phyloP scores from a whole-genome alignment of 495 filamentous ascomycete species.

The Sordaria brevicollis region DNA sequence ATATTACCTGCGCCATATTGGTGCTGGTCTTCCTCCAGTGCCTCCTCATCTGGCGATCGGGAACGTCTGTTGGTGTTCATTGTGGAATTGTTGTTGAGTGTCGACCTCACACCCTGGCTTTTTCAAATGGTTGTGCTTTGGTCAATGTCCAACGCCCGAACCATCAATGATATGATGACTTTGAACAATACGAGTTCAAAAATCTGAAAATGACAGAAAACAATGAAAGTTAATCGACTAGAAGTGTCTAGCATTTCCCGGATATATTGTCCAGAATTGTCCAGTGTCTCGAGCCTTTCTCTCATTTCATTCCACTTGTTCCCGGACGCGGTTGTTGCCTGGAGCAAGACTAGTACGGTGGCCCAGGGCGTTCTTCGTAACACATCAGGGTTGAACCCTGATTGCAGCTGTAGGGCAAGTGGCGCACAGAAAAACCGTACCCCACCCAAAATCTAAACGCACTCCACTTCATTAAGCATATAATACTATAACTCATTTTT shows the following conservation, averaged over 20 bases:
- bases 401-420: no score
- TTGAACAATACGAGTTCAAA: background rate
- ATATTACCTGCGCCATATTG: slow-evolving; percentile 36
- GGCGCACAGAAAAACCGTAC: no score
- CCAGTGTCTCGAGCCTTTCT: background rate
- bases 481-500: no score
- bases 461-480: no score
- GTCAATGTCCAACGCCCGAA: background rate
- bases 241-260: background rate
- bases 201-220: background rate
- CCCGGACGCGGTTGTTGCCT: background rate
- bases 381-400: no score
- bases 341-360: no score
- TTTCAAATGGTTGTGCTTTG: background rate
- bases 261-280: no score
- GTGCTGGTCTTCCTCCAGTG: slow-evolving; percentile 38
- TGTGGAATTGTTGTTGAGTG: background rate
- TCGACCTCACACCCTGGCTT: background rate
- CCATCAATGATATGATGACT: background rate
- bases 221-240: background rate
- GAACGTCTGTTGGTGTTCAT: slow-evolving; percentile 17
- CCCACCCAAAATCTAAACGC: no score
- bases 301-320: background rate
- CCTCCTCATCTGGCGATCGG: slow-evolving; percentile 39
- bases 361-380: no score